These are phyloP conservation scores for Silene uniflora DNA, from an alignment of 148 eudicot genomes.

Conservation along the genomic window DNA sequence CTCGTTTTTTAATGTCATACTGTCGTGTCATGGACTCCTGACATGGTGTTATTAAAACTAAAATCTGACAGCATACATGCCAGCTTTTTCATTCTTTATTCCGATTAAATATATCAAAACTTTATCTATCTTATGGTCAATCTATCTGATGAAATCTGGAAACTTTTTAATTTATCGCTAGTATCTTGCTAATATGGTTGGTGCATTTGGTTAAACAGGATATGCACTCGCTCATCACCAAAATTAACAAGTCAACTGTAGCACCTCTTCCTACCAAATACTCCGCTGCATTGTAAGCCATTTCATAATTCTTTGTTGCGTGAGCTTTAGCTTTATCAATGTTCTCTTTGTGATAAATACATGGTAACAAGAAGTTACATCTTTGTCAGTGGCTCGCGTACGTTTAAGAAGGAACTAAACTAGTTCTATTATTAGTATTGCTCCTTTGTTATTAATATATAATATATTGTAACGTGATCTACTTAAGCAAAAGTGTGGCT, in stretches of 20 bases:
- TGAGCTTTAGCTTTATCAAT: background rate
- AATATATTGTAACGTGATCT: background rate
- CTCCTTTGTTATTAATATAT: background rate
- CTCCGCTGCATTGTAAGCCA: slow-evolving; percentile 83
- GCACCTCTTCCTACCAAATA: slow-evolving; percentile 89
- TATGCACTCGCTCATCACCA: slow-evolving; percentile 93
- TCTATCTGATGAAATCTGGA: background rate
- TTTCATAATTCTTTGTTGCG: slow-evolving; percentile 8
- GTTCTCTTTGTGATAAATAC: too few relatives aligned
- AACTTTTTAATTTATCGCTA: too few relatives aligned
- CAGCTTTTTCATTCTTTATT: too few relatives aligned
- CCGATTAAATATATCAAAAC: background rate
- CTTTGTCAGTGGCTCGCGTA: background rate
- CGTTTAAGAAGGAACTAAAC: background rate
- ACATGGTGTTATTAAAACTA: background rate
- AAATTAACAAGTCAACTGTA: slow-evolving; percentile 81
- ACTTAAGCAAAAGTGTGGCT: background rate
- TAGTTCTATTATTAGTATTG: background rate
- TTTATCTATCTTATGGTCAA: background rate
- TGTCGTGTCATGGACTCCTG: too few relatives aligned
- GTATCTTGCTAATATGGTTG: background rate
- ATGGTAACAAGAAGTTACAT: background rate
- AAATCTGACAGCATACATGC: background rate
- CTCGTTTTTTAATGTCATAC: too few relatives aligned
- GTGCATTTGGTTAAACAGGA: slow-evolving; percentile 50